Evolutionary conservation across 2,329 filamentous ascomycete genomes (phyloP).

Genomic region (Diaporthe australafricana): DNA sequence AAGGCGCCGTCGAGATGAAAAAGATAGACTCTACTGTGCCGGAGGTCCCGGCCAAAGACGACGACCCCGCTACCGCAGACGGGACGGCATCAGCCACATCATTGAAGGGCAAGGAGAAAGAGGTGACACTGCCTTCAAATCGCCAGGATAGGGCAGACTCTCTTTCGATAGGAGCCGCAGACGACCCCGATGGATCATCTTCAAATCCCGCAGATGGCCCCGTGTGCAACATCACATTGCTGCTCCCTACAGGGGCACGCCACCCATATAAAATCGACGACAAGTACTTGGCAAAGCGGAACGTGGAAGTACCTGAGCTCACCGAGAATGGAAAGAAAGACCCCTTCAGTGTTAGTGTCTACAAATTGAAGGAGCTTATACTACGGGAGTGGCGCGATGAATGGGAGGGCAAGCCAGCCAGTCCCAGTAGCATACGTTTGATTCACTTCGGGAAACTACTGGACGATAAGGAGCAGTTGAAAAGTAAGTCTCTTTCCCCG

Average conservation of each 20-base stretch:
- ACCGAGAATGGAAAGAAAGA: conserved; percentile 72
- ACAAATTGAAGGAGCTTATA: conserved; percentile 94
- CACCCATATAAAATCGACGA: conserved; percentile 93
- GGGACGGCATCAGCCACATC: conserved; percentile 38
- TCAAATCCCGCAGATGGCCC: conserved; percentile 48
- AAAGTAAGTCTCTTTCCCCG: conserved; percentile 69
- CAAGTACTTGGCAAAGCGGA: conserved; percentile 84
- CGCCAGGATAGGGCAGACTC: conserved; percentile 45
- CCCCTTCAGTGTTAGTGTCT: conserved; percentile 90
- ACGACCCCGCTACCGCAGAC: conserved; percentile 21
- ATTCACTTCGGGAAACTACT: conserved; percentile 93
- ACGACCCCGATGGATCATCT: conserved; percentile 34
- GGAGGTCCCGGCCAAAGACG: conserved; percentile 37
- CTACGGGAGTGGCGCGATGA: conserved; percentile 92
- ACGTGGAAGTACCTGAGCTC: conserved; percentile 78
- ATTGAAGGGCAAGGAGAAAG: conserved; percentile 48
- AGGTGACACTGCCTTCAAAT: conserved; percentile 39
- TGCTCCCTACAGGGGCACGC: conserved; percentile 83
- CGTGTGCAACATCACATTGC: conserved; percentile 80
- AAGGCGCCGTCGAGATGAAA: conserved; percentile 37
- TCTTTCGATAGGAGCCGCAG: conserved; percentile 48
- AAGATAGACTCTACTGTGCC: conserved; percentile 34
- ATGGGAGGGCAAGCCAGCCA: conserved; percentile 88
- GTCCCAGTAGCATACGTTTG: conserved; percentile 88
- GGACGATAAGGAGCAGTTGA: conserved; percentile 87